Percentiles rank a stretch among this genome's conserved stretches.
phyloP scores from a whole-genome alignment of 305 asterid species.

The Fraxinus latifolia region DNA sequence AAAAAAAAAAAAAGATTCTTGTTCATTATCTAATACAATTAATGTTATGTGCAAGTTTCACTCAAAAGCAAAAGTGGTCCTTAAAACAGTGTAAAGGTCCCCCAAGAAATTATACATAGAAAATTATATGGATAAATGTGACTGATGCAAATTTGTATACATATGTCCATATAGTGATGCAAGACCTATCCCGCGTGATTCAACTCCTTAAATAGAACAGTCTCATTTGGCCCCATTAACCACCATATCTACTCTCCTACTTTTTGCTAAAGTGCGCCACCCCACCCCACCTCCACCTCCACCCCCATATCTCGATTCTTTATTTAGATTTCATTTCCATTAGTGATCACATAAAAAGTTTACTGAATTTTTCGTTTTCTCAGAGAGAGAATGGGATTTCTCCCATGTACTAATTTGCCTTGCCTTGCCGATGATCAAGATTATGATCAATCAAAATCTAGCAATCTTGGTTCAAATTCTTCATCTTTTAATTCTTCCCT shows the following conservation, averaged over 20 bases:
- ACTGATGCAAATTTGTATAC: neutral
- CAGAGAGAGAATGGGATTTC: slow-evolving; percentile 37
- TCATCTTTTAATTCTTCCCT: slow-evolving; percentile 44
- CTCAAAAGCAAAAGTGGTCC: too few relatives aligned
- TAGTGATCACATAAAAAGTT: neutral
- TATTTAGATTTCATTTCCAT: neutral
- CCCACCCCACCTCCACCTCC: slow-evolving; percentile 4
- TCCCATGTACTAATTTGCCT: slow-evolving; percentile 30
- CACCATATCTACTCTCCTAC: neutral
- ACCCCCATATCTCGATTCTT: too few relatives aligned
- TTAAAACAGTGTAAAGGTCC: too few relatives aligned
- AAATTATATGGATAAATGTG: neutral
- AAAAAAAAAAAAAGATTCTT: too few relatives aligned
- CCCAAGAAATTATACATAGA: too few relatives aligned
- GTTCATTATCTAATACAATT: too few relatives aligned
- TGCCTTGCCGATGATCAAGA: slow-evolving; percentile 18
- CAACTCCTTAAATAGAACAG: slow-evolving; percentile 8
- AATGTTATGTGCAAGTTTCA: too few relatives aligned
- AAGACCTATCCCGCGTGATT: neutral
- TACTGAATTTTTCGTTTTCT: neutral
- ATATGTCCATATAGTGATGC: neutral
- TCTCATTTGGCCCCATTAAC: slow-evolving; percentile 22
- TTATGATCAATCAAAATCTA: slow-evolving; percentile 28
- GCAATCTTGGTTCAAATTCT: slow-evolving; percentile 27
- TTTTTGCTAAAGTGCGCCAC: slow-evolving; percentile 11